Base-by-base conservation (phyloP, 495 filamentous ascomycete genomes). In the Penicillium salamii region DNA sequence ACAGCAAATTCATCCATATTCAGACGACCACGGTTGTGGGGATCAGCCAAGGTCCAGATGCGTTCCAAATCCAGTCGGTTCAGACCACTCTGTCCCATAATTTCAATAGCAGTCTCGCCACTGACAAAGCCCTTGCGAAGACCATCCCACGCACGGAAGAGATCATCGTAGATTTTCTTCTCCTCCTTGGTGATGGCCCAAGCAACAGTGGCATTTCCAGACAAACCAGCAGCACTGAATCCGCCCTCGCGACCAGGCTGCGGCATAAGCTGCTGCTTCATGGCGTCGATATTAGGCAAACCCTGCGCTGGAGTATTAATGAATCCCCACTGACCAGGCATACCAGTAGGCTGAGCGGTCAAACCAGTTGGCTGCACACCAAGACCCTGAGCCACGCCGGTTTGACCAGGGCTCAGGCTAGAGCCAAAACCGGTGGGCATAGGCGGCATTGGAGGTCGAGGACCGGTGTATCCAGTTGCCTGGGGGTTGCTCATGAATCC, bases 141-240 rank as follows among this genome's bases (percentile, higher is more conserved):
- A 11, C 93, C 93, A 76, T 99, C 95, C 95, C 95, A 97, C 8
- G 91, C 91, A 38, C 87, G 86, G 76, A 99, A 99, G 12, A 97
- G 76, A 50, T 91, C 82, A 71, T 99, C 95, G 53, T 97, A 99
- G 44, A 93, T 86, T 48, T 89, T 92, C 75, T 99, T 99, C 69
- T 99, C 95, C 54, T 95, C 89, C 67, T 99, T 99, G 7, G 95
- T 99, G 45, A 99, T 92, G 19, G 95, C 93, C 93, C 92, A 99
- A 3, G 95, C 92, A 61, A 99, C 91, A 5, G 85, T 89, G 7
- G 95, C 95, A 74, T 95, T 97, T 40, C 95, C 95, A 24, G 87
- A 86, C 20, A 99, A 76, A 7, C 91, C 91, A 47, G 82, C 76
- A 12, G 91, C 91, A n/a, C 86, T 92, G 57, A 89, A 97, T 5